A percentile compares a stretch with the other conserved stretches of the same genome.
These are phyloP conservation scores for Kockiozyma suomiensis DNA, from an alignment of 805 yeast species.

Conservation along the genomic window DNA sequence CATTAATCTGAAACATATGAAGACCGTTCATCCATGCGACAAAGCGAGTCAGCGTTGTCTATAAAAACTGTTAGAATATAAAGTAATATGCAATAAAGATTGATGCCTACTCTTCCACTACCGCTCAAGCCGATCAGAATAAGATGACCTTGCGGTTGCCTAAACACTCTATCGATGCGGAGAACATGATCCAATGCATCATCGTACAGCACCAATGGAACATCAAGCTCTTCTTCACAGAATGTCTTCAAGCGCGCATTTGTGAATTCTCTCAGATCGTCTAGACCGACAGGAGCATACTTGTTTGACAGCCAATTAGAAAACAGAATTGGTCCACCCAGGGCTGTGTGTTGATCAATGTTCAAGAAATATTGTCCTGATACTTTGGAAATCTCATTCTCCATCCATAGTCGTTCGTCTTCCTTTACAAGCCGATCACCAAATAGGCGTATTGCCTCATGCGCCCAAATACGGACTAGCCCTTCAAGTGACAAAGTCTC, in stretches of 20 bases:
- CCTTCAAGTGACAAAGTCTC: conserved; percentile 47
- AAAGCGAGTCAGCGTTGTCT: conserved; percentile 69
- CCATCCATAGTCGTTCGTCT: conserved; percentile 56
- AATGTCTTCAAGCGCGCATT: conserved; percentile 66
- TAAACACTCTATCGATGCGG: conserved; percentile 76
- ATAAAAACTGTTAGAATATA: conserved; percentile 1
- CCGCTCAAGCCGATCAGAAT: conserved; percentile 81
- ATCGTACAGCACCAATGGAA: conserved; percentile 62
- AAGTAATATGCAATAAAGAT: not conserved
- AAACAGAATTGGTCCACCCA: conserved; percentile 60
- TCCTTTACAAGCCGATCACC: conserved; percentile 64
- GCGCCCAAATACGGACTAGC: conserved; percentile 69
- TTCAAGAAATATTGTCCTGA: conserved; percentile 52
- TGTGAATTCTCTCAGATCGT: conserved; percentile 57
- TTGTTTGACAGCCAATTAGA: conserved; percentile 73
- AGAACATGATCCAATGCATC: conserved; percentile 74
- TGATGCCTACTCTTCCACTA: conserved; percentile 61
- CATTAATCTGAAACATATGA: conserved; percentile 58
- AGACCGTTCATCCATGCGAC: conserved; percentile 92
- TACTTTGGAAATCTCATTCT: conserved; percentile 41
- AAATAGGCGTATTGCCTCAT: conserved; percentile 79
- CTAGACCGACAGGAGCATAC: conserved; percentile 58
- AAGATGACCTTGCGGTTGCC: conserved; percentile 88
- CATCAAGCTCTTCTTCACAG: conserved; percentile 65
- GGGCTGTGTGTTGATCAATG: conserved; percentile 43